These are phyloP conservation scores for Saraca asoca DNA, from an alignment of 331 rosid species.

Conservation along the genomic window DNA sequence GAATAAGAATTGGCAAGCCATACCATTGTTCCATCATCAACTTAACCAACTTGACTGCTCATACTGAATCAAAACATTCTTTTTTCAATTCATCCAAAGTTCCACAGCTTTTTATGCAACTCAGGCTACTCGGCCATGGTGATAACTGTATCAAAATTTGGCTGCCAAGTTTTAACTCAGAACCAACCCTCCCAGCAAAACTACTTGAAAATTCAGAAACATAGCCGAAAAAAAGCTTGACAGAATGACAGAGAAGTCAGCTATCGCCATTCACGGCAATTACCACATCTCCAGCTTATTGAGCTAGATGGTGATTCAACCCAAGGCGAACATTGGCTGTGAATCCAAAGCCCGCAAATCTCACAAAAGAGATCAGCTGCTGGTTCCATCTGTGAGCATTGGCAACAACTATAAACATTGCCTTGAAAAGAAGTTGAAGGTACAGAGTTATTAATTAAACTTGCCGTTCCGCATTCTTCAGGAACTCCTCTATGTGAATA, in stretches of 20 bases:
- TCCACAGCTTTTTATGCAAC: neutral
- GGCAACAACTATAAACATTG: constrained; percentile 42
- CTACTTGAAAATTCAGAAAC: no score
- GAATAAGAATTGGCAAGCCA: neutral
- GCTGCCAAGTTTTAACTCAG: constrained; percentile 2
- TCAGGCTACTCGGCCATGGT: constrained; percentile 18
- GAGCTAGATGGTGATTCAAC: constrained; percentile 41
- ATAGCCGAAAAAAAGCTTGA: constrained; percentile 20
- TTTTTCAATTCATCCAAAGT: neutral
- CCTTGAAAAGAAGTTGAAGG: constrained; percentile 33
- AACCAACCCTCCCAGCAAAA: constrained; percentile 17
- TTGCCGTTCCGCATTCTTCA: constrained; percentile 35
- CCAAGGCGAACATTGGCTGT: constrained; percentile 73
- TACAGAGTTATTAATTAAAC: constrained; percentile 33
- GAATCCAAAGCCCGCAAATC: constrained; percentile 66
- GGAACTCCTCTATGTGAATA: constrained; percentile 32
- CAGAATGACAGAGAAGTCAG: constrained; percentile 27
- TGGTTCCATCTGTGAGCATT: constrained; percentile 63
- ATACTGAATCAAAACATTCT: constrained; percentile 18
- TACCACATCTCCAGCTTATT: constrained; percentile 69
- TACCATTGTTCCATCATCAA: constrained; percentile 27
- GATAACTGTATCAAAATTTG: constrained; percentile 11
- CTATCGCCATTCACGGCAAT: constrained; percentile 79
- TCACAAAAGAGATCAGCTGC: constrained; percentile 71
- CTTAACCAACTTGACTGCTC: constrained; percentile 26